Evolutionary conservation across 176 grass and related monocot species (phyloP), one percentile per base, ranked within the genome.

Genomic region (Urochloa ruziziensis): DNA sequence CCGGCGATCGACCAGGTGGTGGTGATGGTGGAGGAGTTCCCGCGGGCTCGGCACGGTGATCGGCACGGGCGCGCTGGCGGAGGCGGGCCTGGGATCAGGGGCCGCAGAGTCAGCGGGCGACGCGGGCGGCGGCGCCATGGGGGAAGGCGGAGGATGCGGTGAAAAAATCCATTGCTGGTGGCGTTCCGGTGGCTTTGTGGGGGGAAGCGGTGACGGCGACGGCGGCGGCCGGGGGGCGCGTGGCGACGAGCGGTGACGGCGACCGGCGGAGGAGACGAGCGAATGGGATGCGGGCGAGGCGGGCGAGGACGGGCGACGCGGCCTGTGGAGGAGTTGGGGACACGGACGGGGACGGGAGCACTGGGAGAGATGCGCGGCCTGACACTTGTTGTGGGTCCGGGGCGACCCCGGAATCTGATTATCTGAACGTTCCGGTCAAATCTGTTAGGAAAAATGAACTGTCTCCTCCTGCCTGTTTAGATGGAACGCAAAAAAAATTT

Each of bases 1-100:
- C 36, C 89, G 84, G 67, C 70, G 87, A 24, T 87, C 84, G 21
- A 85, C 53, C 43, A 87, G 74, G 37, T 68, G 70, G 73, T 70
- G 82, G 70, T 65, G 82, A 17, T 62, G 64, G 40, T 62, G 75
- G 7, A 33, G 42, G 44, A 39, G 65, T 23, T 1, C 28, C 46
- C 23, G 44, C 56, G 65, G 47, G 30, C 65, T 67, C 59, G 74
- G 49, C 23, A 79, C 24, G 39, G 60, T 29, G 88, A 90, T 64
- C n/a, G 66, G 80, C 12, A 19, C 79, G 17, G 73, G 79, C 9
- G 35, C 21, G 46, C 24, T 33, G 15, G 61, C 15, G 43, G 8
- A 8, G 62, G 49, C 15, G 0, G 10, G 23, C n/a, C 11, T 59
- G 11, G 82, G 62, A 46, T 68, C 43, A 16, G 46, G 7, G 46